Evolutionary conservation across 257 asterid species (phyloP).

Genomic region (Hygrophila difformis): DNA sequence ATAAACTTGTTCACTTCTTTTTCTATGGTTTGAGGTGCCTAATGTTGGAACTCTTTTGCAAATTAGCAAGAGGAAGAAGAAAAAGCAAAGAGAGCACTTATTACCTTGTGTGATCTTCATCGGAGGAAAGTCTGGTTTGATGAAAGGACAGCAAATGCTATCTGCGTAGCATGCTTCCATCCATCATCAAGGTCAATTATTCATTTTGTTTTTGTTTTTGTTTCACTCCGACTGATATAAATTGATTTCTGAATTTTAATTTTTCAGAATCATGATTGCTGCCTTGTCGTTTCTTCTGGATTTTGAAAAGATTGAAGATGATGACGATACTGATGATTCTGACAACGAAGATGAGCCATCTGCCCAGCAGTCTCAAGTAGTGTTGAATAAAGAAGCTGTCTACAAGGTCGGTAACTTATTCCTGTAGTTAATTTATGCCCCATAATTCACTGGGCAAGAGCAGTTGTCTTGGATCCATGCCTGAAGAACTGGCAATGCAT

Average conservation of each 20-base stretch:
- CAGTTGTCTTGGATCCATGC: slow-evolving; percentile 1
- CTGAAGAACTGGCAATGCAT: slow-evolving; percentile 1
- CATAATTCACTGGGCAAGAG: neutral
- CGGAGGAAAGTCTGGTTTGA: slow-evolving; percentile 86
- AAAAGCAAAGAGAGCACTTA: slow-evolving; percentile 70
- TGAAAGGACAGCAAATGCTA: slow-evolving; percentile 91
- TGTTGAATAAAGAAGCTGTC: slow-evolving; percentile 65
- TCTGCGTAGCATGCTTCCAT: slow-evolving; percentile 74
- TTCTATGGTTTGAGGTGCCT: slow-evolving; percentile 4
- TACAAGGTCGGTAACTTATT: slow-evolving; percentile 62
- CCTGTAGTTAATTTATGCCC: slow-evolving; percentile 3
- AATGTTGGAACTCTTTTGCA: slow-evolving; percentile 10
- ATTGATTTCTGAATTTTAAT: slow-evolving; percentile 11
- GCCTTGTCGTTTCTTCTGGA: slow-evolving; percentile 85
- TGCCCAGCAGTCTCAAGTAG: slow-evolving; percentile 46
- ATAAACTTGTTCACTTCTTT: slow-evolving; percentile 8
- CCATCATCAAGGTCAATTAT: slow-evolving; percentile 48
- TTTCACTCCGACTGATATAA: neutral
- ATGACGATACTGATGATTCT: slow-evolving; percentile 60
- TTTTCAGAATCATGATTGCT: slow-evolving; percentile 86
- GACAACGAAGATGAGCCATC: slow-evolving; percentile 58
- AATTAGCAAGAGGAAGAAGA: slow-evolving; percentile 83
- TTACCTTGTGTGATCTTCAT: slow-evolving; percentile 71
- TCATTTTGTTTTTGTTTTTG: neutral
- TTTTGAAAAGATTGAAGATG: slow-evolving; percentile 79